Evolutionary conservation across 202 grass and related monocot genomes (phyloP).

Genomic region (Panicum virgatum): DNA sequence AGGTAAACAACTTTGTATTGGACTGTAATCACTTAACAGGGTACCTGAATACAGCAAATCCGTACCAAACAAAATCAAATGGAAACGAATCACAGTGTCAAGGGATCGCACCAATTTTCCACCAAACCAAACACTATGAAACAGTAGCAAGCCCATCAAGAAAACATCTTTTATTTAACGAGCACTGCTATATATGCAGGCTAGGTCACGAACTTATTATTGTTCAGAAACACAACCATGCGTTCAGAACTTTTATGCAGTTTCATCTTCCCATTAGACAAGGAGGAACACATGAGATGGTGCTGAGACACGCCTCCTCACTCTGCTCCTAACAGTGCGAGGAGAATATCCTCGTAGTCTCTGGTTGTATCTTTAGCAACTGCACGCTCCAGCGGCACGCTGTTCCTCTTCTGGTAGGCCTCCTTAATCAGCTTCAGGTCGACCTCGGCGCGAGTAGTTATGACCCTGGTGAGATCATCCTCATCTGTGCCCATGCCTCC

Average conservation of each 20-base stretch:
- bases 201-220: slow-evolving; percentile 12
- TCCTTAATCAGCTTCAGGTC: slow-evolving; percentile 80
- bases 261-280: slow-evolving; percentile 29
- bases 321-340: slow-evolving; percentile 66
- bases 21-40: too few relatives aligned
- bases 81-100: too few relatives aligned
- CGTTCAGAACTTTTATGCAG: neutral
- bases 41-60: too few relatives aligned
- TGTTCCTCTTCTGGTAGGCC: slow-evolving; percentile 84
- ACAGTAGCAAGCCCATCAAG: neutral
- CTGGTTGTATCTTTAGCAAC: slow-evolving; percentile 71
- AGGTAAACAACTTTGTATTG: too few relatives aligned
- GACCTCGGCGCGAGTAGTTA: slow-evolving; percentile 78
- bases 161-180: neutral
- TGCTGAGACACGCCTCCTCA: neutral
- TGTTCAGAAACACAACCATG: slow-evolving; percentile 34
- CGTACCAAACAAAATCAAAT: too few relatives aligned
- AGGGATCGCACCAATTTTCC: too few relatives aligned
- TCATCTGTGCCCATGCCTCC: slow-evolving; percentile 74
- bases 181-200: slow-evolving; percentile 26
- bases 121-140: too few relatives aligned
- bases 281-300: neutral
- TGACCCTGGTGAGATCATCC: slow-evolving; percentile 69
- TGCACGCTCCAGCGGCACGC: slow-evolving; percentile 55
- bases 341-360: slow-evolving; percentile 78